phyloP scores from a whole-genome alignment of 768 basidiomycete genomes.

The Asterophora lycoperdoides region DNA sequence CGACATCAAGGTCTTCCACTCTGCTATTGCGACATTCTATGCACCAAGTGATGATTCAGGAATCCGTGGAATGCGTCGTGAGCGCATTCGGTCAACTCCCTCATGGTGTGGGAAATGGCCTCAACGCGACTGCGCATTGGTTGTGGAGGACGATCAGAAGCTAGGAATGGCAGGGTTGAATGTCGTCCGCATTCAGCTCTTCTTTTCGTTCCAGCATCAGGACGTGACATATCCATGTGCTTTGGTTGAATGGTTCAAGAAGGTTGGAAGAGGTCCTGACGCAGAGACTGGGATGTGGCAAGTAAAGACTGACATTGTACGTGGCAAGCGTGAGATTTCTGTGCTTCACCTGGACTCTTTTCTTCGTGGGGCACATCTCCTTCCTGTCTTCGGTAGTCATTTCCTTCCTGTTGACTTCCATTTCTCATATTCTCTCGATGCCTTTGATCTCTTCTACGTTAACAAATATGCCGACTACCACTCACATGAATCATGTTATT shows the following conservation, averaged over 20 bases:
- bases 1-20: conserved; percentile 22
- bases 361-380: background rate
- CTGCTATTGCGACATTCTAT: conserved; percentile 28
- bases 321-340: background rate
- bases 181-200: conserved; percentile 21
- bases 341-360: background rate
- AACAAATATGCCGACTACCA: background rate
- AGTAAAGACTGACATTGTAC: background rate
- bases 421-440: no score
- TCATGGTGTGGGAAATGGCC: conserved; percentile 24
- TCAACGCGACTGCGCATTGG: conserved; percentile 24
- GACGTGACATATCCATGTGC: conserved; percentile 23
- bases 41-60: conserved; percentile 31
- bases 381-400: background rate
- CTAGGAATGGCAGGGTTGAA: conserved; percentile 21
- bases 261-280: background rate
- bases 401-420: background rate
- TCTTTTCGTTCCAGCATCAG: conserved; percentile 22
- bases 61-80: conserved; percentile 2
- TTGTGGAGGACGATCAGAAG: conserved; percentile 8
- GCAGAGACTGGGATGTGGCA: background rate
- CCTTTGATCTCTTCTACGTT: background rate
- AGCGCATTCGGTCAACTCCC: conserved; percentile 25
- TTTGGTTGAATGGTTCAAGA: conserved; percentile 26
- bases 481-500: background rate